Base-by-base conservation (phyloP, 371 early-diverging fungal species). In the Entomophthora muscae region DNA sequence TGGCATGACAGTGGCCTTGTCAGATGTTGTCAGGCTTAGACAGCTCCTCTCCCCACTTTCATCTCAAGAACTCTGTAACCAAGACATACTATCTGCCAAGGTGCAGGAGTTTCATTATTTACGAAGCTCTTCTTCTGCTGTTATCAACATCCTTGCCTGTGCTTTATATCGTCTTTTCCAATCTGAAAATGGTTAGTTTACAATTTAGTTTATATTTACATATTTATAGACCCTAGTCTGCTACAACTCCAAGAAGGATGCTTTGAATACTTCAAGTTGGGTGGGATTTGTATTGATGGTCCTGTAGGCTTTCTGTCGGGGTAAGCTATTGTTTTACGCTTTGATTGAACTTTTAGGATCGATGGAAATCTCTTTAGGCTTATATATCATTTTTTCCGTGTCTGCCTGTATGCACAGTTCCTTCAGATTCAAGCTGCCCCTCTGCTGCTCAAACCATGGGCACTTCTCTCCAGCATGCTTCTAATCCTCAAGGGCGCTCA, bases 1-100 rank as follows among this genome's bases (percentile, higher is more conserved):
- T 65, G 97, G 97, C 22, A 96, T 96, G 97, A 95, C 97, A 0
- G 90, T 96, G 0, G 96, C 87, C 0, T 74, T 93, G 32, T 84
- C 85, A 75, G 97, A 96, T 72, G 89, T 90, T 1, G 82, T 90
- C 0, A 75, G 80, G 10, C 61, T 91, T 32, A 30, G 63, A 1
- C 72, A 81, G 0, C 66, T 83, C 17, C 71, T 93, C 10, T 68
- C 72, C 17, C 68, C 66, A 62, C 80, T 3, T 79, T 83, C 32
- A 80, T 78, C 32, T 72, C 79, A 33, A 70, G 69, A 2, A 1
- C 30, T 3, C 12, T n/a, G 30, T 3, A 76, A 80, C 32, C 69
- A 72, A 52, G 76, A 75, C 27, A 68, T 77, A 55, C 71, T 86
- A 7, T 65, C 77, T 54, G 78, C 77, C 54, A 72, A 80, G 56